Base-by-base conservation (phyloP, 208 protist species). In the Plasmodiophora brassicae region DNA sequence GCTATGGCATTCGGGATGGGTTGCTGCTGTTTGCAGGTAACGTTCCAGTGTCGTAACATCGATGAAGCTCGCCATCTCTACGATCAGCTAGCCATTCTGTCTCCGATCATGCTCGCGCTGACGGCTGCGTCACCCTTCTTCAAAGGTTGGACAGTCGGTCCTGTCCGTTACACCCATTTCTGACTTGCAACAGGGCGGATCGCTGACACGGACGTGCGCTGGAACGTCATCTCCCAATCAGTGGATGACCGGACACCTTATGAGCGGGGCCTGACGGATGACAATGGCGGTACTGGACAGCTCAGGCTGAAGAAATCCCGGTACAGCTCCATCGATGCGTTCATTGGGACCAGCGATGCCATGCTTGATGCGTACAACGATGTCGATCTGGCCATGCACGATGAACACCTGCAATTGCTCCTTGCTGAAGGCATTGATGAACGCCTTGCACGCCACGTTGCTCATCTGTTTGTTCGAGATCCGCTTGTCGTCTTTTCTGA, bases 1-100 rank as follows among this genome's bases (percentile, higher is more conserved):
- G 97, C 97, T 91, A 99, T 99, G 98, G 97, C 95, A 0, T 99
- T 99, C 91, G 98, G 98, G 54, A 99, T 99, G 98, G 98, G 98
- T 43, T 93, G 90, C 89, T 97, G 94, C 90, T 99, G 97, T 88
- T 91, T 99, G n/a, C 98, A 99, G 93, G 93, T 97, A 10, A 99
- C 98, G 36, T 98, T 98, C 91, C 97, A 98, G 91, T 92, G 97
- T 1, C 85, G 92, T 41, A 93, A 97, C 89, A 92, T 98, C 0
- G 78, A 92, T 32, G 93, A 99, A 90, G 97, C 97, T 0, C 94
- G 98, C 45, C 85, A 95, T 84, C 92, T 99, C 0, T 99, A 99
- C 89, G 97, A 99, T 90, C 97, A 99, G 88, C 93, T 99, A 85
- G 96, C 94, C 45, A 94, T 97, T 41, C 85, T 99, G 14, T 94